Evolutionary conservation across 257 asterid genomes (phyloP), one percentile per base, ranked within the genome.

Genomic region (Coffea eugenioides): DNA sequence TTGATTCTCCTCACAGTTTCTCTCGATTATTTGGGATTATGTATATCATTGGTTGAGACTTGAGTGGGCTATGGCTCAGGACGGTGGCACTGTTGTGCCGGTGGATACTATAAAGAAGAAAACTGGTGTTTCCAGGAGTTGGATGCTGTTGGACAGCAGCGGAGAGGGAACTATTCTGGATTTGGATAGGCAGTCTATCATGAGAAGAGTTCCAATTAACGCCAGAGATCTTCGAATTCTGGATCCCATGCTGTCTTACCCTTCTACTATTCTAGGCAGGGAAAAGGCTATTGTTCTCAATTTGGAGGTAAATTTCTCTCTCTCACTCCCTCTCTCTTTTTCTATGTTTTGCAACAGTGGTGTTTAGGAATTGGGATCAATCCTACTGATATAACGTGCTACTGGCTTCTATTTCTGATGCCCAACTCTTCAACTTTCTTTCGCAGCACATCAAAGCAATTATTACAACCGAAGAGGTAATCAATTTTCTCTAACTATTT

Each of bases 391-490:
- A 45, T 4, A 8, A n/a, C 11, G 5, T 16, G 4, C n/a, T 56
- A 56, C 1, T 36, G 8, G 2, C 10, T n/a, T 67, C 14, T 51
- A 2, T 69, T 66, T 69, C 43, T 27, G 65, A 3, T 48, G 69
- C 46, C 68, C 43, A 78, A 78, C 2, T 12, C 62, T 23, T 51
- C 49, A 10, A 41, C n/a, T 34, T 59, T 12, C 23, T 43, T 18
- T 79, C 84, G 83, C 96, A 95, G 98, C 98, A 95, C 77, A 93
- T 95, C 86, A 95, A 95, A 84, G 99, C 99, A 54, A 93, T 95
- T 27, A 91, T 95, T 68, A 95, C 99, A 0, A 78, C 96, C 48
- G 91, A 91, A 57, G 95, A 91, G 99, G 98, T 94, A 77, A 80
- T 54, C 77, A 18, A 52, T 56, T 73, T 54, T 52, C 13, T 36